Percentiles rank a stretch among this genome's conserved stretches.
phyloP scores from a whole-genome alignment of 768 basidiomycete species.

The Candolleomyces aberdarensis region DNA sequence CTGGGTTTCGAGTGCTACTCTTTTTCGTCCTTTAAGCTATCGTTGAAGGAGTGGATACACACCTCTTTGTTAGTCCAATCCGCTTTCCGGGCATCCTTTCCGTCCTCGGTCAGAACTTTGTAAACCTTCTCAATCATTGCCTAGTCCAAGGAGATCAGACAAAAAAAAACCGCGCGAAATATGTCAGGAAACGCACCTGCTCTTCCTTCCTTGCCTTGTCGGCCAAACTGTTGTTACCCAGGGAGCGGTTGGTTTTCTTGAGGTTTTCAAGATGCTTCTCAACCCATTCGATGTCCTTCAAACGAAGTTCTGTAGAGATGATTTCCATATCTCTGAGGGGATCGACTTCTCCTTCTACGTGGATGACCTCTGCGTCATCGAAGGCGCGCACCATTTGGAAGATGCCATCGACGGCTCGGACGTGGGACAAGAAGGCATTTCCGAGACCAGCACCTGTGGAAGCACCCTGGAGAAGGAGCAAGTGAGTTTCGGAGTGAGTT shows the following conservation, averaged over 20 bases:
- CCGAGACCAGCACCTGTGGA: slow-evolving; percentile 98
- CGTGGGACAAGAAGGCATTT: slow-evolving; percentile 96
- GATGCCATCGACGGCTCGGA: slow-evolving; percentile 97
- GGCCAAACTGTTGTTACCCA: slow-evolving; percentile 76
- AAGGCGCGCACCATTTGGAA: slow-evolving; percentile 98
- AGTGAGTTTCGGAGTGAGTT: not conserved
- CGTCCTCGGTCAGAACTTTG: slow-evolving; percentile 73
- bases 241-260: slow-evolving; percentile 68
- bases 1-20: slow-evolving; percentile 62
- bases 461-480: slow-evolving; percentile 58
- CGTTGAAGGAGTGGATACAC: slow-evolving; percentile 21
- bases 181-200: slow-evolving; percentile 50
- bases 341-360: slow-evolving; percentile 97
- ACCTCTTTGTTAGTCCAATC: slow-evolving; percentile 99
- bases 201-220: slow-evolving; percentile 98
- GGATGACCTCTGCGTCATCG: slow-evolving; percentile 98
- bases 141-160: slow-evolving; percentile 31
- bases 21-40: slow-evolving; percentile 76
- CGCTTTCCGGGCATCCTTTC: slow-evolving; percentile 88
- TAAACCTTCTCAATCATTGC: slow-evolving; percentile 84
- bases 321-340: slow-evolving; percentile 97
- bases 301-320: slow-evolving; percentile 87
- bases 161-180: not conserved
- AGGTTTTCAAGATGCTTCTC: slow-evolving; percentile 83
- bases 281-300: slow-evolving; percentile 99